phyloP scores from a whole-genome alignment of 306 rosid species.

The Astragalus glycyphyllos region DNA sequence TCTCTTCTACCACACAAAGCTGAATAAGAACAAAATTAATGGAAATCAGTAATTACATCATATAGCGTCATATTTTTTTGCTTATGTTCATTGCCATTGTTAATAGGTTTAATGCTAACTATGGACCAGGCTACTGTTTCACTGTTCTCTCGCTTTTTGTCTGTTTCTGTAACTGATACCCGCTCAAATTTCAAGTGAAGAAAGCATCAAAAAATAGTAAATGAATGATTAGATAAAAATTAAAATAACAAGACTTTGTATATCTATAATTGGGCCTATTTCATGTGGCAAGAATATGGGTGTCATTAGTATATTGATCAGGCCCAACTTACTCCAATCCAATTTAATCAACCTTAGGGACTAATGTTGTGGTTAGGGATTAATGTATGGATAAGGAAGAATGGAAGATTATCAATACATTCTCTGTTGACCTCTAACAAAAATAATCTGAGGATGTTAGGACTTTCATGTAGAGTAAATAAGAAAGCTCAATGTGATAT shows the following conservation, averaged over 20 bases:
- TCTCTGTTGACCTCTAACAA: too few species aligned
- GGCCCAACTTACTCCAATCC: too few species aligned
- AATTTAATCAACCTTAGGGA: too few species aligned
- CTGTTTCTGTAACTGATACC: constrained; percentile 14
- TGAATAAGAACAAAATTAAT: constrained; percentile 20
- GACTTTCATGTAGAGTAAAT: too few species aligned
- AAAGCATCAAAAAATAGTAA: too few species aligned
- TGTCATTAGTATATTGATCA: too few species aligned
- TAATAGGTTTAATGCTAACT: neutral
- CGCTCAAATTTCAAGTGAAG: neutral
- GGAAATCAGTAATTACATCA: constrained; percentile 6
- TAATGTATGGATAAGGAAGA: too few species aligned
- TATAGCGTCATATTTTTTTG: constrained; percentile 14
- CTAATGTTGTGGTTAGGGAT: too few species aligned
- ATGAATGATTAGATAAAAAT: neutral
- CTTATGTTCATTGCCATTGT: neutral
- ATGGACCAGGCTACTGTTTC: constrained; percentile 22
- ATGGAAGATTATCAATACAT: too few species aligned
- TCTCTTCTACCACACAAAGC: constrained; percentile 33
- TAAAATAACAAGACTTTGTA: neutral
- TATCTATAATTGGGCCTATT: neutral
- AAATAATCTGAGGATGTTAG: too few species aligned
- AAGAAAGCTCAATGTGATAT: too few species aligned
- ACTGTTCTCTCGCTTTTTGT: constrained; percentile 37
- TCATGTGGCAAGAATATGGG: too few species aligned